Evolutionary conservation across 1,139 yeast species (phyloP).

Genomic region (Candida albicans): DNA sequence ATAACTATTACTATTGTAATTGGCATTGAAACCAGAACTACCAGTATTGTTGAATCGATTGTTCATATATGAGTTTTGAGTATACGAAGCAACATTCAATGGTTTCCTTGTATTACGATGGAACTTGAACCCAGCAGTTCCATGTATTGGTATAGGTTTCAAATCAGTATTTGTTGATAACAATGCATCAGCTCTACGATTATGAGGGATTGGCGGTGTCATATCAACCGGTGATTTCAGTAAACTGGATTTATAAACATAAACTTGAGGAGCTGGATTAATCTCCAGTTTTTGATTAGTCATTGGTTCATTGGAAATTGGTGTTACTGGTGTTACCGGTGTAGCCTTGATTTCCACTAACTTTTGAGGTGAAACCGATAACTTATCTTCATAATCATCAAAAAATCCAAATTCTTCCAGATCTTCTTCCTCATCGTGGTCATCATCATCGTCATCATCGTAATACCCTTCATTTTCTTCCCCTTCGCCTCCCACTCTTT

Average conservation of each 20-base stretch:
- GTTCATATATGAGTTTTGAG: slow-evolving; percentile 31
- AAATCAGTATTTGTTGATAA: slow-evolving; percentile 40
- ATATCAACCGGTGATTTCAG: background rate
- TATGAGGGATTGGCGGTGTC: slow-evolving; percentile 32
- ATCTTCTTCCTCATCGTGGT: slow-evolving; percentile 11
- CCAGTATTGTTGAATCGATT: slow-evolving; percentile 15
- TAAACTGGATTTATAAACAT: slow-evolving; percentile 1
- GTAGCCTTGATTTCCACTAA: background rate
- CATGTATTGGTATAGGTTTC: slow-evolving; percentile 45
- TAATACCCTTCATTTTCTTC: slow-evolving; percentile 18
- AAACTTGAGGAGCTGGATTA: background rate
- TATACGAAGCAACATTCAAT: slow-evolving; percentile 57
- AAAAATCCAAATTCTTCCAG: background rate
- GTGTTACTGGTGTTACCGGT: background rate
- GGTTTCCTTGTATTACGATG: slow-evolving; percentile 58
- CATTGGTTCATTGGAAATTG: slow-evolving; percentile 7
- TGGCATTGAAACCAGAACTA: slow-evolving; percentile 7
- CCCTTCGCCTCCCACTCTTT: slow-evolving; percentile 12
- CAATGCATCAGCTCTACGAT: slow-evolving; percentile 48
- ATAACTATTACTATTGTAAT: slow-evolving; percentile 13
- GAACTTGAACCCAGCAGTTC: slow-evolving; percentile 31
- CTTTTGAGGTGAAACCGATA: slow-evolving; percentile 4
- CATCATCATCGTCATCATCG: slow-evolving; percentile 5
- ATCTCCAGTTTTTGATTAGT: slow-evolving; percentile 9
- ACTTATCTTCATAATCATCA: background rate